These are phyloP conservation scores for Ophiosphaerella herpotricha DNA, from an alignment of 2,329 filamentous ascomycete species.

Conservation along the genomic window DNA sequence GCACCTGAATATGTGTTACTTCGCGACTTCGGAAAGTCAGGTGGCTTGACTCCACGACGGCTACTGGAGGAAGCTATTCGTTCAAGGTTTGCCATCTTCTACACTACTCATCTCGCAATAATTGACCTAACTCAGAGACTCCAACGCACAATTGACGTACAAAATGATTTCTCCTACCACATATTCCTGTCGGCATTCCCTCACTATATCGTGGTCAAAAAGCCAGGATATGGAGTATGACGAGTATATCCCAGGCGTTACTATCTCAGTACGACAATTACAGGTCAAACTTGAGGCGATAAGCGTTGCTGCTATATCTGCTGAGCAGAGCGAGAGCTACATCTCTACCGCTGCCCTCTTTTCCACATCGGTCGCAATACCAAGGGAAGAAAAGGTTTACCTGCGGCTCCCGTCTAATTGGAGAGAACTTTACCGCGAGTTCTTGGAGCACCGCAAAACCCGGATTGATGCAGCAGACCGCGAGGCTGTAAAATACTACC, in stretches of 20 bases:
- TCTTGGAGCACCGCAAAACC: constrained; percentile 71
- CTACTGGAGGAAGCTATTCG: constrained; percentile 87
- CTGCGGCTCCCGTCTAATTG: constrained; percentile 77
- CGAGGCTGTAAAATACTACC: constrained; percentile 67
- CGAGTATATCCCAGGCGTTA: constrained; percentile 49
- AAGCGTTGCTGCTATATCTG: constrained; percentile 72
- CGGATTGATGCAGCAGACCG: constrained; percentile 74
- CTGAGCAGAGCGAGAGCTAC: constrained; percentile 83
- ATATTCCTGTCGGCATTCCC: constrained; percentile 75
- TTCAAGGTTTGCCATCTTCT: constrained; percentile 61
- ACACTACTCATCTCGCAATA: neutral
- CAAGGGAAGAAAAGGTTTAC: constrained; percentile 84
- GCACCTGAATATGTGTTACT: constrained; percentile 63
- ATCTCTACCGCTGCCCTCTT: constrained; percentile 83
- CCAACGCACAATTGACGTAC: constrained; percentile 69
- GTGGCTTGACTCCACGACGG: constrained; percentile 74
- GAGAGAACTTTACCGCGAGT: constrained; percentile 84
- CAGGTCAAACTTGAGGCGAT: constrained; percentile 72
- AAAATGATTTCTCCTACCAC: constrained; percentile 71
- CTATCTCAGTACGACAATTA: constrained; percentile 51
- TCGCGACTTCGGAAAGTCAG: constrained; percentile 82
- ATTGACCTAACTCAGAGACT: constrained; percentile 60
- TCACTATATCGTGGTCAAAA: constrained; percentile 81
- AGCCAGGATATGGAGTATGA: constrained; percentile 61
- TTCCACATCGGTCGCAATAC: constrained; percentile 73